Conservation (phyloP, 768 basidiomycete species). For the Cytidiella melzeri region DNA sequence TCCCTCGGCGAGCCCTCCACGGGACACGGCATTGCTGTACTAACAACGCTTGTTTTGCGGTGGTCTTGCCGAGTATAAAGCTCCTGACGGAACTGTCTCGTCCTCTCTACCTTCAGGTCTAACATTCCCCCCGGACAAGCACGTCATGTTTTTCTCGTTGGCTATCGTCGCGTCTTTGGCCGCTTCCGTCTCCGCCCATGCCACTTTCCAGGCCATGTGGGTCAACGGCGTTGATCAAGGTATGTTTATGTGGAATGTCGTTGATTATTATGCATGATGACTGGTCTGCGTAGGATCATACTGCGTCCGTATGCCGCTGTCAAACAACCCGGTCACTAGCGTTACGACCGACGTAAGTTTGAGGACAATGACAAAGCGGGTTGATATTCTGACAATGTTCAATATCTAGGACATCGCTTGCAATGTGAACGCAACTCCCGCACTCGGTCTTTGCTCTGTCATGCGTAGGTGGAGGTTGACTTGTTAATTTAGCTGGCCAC, state of each 20-base stretch:
- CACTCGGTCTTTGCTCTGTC: constrained; percentile 35
- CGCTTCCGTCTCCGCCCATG: constrained; percentile 40
- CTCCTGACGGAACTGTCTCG: constrained; percentile 1
- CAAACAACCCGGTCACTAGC: constrained; percentile 42
- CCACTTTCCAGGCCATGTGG: constrained; percentile 52
- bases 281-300: constrained; percentile 15
- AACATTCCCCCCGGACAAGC: neutral
- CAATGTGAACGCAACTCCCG: constrained; percentile 32
- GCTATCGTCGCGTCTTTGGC: constrained; percentile 30
- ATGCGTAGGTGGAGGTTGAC: constrained; percentile 26
- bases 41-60: neutral
- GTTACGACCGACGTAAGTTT: constrained; percentile 31
- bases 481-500: neutral
- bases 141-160: constrained; percentile 26
- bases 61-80: neutral
- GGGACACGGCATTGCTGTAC: neutral
- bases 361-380: no score
- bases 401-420: constrained; percentile 40
- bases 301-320: constrained; percentile 39
- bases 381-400: no score
- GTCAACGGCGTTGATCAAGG: constrained; percentile 44
- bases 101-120: constrained; percentile 2
- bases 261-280: neutral
- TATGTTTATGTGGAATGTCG: constrained; percentile 6
- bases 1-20: neutral